phyloP scores from a whole-genome alignment of 768 basidiomycete species.

The Agaricus sinodeliciosus region DNA sequence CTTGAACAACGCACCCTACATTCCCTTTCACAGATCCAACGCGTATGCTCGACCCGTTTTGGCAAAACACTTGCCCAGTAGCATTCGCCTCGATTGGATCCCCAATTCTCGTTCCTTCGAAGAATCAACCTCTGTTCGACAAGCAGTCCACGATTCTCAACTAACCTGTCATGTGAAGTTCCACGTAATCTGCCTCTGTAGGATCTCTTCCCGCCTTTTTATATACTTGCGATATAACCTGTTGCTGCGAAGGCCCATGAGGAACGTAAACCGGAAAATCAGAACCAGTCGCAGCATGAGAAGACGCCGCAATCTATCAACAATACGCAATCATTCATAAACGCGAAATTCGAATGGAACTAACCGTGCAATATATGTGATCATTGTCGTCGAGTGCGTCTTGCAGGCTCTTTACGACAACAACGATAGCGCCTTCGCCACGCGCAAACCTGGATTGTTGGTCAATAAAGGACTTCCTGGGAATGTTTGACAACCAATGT shows the following conservation, averaged over 20 bases:
- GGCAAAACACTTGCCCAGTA: slow-evolving; percentile 30
- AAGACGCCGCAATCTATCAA: slow-evolving; percentile 32
- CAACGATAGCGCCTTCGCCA: slow-evolving; percentile 29
- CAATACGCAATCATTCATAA: neutral
- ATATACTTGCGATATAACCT: slow-evolving; percentile 32
- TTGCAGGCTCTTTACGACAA: slow-evolving; percentile 34
- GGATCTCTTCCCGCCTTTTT: slow-evolving; percentile 22
- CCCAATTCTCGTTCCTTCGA: slow-evolving; percentile 31
- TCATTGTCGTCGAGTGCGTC: slow-evolving; percentile 32
- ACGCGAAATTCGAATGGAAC: neutral
- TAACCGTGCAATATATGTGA: slow-evolving; percentile 32
- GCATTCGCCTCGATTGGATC: slow-evolving; percentile 47
- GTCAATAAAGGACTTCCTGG: neutral
- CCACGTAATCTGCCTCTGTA: slow-evolving; percentile 39
- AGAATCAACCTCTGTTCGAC: no score
- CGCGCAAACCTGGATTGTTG: slow-evolving; percentile 25
- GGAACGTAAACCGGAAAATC: slow-evolving; percentile 31
- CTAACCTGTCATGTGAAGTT: slow-evolving; percentile 43
- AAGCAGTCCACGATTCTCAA: neutral
- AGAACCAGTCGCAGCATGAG: slow-evolving; percentile 30
- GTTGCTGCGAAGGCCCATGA: slow-evolving; percentile 27
- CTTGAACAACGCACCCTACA: slow-evolving; percentile 27
- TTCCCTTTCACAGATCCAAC: slow-evolving; percentile 43
- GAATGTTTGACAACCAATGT: slow-evolving; percentile 9
- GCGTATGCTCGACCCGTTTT: slow-evolving; percentile 23